Evolutionary conservation across 768 basidiomycete species (phyloP), one percentile per base, ranked within the genome.

Genomic region (Xerocomus potaroensis): DNA sequence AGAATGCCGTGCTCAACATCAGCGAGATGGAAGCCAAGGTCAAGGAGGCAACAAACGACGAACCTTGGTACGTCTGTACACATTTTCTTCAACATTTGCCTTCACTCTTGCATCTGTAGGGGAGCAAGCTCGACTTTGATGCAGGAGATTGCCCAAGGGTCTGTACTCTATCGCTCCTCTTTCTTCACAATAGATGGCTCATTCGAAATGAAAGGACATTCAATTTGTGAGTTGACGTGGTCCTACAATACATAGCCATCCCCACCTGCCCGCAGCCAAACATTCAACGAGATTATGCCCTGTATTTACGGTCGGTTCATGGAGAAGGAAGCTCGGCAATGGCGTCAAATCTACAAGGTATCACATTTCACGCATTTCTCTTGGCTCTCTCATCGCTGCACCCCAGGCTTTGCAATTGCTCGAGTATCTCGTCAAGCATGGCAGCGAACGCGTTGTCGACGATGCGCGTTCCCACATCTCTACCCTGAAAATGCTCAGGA

Each of bases 261-360:
- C 54, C 59, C 27, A 54, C 45, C 43, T 16, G 38, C 26, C 15
- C 32, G 3, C 63, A 96, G 93, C 70, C 91, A 94, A 76, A 81
- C 93, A 53, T 99, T 99, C 70, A 99, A 98, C 68, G 95, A 99
- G 72, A 92, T 98, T 63, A 97, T 99, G 93, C 95, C 96, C 4
- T 83, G 81, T 60, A 96, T 97, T 56, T 98, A 96, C 67, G 77
- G 83, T 8, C 81, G 91, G 22, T 96, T 95, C 66, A 95, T 94
- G 84, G 91, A 98, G 68, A 98, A 98, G 70, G 96, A 99, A 68
- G 96, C 96, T 1, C 75, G 87, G 18, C 91, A 99, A 63, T 99
- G 96, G 96, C 77, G 96, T 29, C 93, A 99, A 67, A 98, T 99
- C 48, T 99, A 99, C 79, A 99, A 99, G 77, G 91, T 83, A 32